Evolutionary conservation across 1,139 yeast species (phyloP), one percentile per base, ranked within the genome.

Genomic region (Saccharomyces hybrid): DNA sequence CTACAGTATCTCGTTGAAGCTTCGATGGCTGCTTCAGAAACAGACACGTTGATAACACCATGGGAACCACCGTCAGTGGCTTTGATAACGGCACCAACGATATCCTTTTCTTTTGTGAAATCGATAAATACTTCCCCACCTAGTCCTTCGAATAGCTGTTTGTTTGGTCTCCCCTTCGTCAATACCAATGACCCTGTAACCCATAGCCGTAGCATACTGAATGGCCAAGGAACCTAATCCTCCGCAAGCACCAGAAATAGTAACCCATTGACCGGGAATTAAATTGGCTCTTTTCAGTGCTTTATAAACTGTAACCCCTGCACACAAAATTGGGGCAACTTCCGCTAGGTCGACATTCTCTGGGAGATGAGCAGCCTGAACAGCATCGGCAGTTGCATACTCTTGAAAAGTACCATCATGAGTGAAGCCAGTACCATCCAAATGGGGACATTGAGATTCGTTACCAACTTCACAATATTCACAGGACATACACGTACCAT

Each of bases 331-430:
- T 62, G 96, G 96, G 31, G 96, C 82, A 57, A 83, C 82, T 62
- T 77, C 74, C 56, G 91, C 90, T 67, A 87, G 79, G 67, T 87
- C 88, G 53, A 86, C 76, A 59, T 84, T 85, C 62, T 75, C 68
- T 55, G 91, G 88, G 64, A 88, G 81, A 68, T 79, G 78, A 47
- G 95, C 95, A 54, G 95, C 95, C 70, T 87, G 95, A 57, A 86
- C 80, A 50, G 93, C 93, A 72, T 86, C 91, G 57, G 95, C 93
- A 59, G 90, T 83, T 47, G 88, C 88, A 71, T 85, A 86, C 73
- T 86, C 88, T 73, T 87, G 93, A 82, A 86, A 85, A 29, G 90
- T 81, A 64, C 93, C 93, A 70, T 86, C 90, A 70, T 82, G 88
- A 50, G 88, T 83, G 76, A 83, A 85, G 62, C 95, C 95, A 41